phyloP scores from a whole-genome alignment of 371 early-diverging fungal species.

The Apophysomyces elegans region DNA sequence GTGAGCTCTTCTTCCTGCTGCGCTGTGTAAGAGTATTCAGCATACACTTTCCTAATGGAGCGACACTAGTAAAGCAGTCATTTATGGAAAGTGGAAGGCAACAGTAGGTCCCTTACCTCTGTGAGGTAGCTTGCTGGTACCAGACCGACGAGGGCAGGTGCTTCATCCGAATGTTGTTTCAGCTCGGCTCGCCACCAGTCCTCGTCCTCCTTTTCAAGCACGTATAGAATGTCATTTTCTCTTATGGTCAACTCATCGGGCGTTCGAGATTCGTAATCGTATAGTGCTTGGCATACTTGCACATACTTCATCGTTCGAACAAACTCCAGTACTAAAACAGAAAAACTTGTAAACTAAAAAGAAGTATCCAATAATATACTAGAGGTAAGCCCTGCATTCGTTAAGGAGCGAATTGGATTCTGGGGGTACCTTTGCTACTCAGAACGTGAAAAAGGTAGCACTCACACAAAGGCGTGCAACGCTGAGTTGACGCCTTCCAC shows the following conservation, averaged over 20 bases:
- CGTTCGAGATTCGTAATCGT: slow-evolving; percentile 82
- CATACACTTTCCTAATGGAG: slow-evolving; percentile 63
- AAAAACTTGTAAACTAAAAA: background rate
- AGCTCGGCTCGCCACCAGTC: slow-evolving; percentile 83
- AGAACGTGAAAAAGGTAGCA: slow-evolving; percentile 10
- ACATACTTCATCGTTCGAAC: slow-evolving; percentile 45
- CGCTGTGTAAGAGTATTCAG: slow-evolving; percentile 81
- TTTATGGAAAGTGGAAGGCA: slow-evolving; percentile 2
- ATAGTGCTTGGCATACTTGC: slow-evolving; percentile 49
- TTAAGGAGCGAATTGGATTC: background rate
- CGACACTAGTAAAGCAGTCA: slow-evolving; percentile 23
- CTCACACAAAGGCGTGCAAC: slow-evolving; percentile 5
- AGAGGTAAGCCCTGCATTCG: background rate
- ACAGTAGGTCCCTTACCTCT: slow-evolving; percentile 48
- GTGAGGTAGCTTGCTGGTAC: slow-evolving; percentile 81
- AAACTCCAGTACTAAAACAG: background rate
- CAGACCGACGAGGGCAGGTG: slow-evolving; percentile 63
- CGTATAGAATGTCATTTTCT: slow-evolving; percentile 78
- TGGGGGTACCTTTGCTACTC: background rate
- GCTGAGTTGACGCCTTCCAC: background rate
- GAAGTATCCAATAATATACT: too few relatives aligned
- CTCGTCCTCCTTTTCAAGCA: slow-evolving; percentile 74
- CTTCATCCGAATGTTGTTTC: slow-evolving; percentile 50
- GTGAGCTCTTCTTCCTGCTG: slow-evolving; percentile 79
- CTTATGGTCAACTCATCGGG: slow-evolving; percentile 85